phyloP scores from a whole-genome alignment of 257 asterid species.

The Fraxinus americana region DNA sequence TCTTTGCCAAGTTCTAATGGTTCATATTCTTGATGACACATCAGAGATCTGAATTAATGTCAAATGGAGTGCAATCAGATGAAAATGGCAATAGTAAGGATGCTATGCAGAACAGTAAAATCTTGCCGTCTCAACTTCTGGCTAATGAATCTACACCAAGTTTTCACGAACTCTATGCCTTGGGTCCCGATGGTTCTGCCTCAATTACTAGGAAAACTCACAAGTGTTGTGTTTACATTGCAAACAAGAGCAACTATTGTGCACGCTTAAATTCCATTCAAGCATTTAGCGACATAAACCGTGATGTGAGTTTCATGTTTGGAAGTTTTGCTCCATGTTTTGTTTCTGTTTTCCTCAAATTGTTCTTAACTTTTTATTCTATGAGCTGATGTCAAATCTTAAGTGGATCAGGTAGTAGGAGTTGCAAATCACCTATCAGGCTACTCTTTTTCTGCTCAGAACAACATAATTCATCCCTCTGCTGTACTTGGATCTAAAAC shows the following conservation, averaged over 20 bases:
- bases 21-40: slow-evolving; percentile 29
- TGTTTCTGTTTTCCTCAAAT: neutral
- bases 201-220: slow-evolving; percentile 58
- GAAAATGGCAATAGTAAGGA: slow-evolving; percentile 71
- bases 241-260: slow-evolving; percentile 88
- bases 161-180: slow-evolving; percentile 75
- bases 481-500: slow-evolving; percentile 84
- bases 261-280: slow-evolving; percentile 83
- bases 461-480: slow-evolving; percentile 82
- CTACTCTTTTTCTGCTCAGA: slow-evolving; percentile 78
- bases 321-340: slow-evolving; percentile 23
- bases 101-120: slow-evolving; percentile 56
- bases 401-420: slow-evolving; percentile 69
- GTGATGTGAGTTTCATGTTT: slow-evolving; percentile 65
- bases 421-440: slow-evolving; percentile 91
- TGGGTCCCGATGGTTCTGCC: slow-evolving; percentile 63
- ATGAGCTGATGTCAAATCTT: slow-evolving; percentile 9
- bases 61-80: slow-evolving; percentile 69
- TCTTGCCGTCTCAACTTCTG: slow-evolving; percentile 75
- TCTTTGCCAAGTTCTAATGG: slow-evolving; percentile 25
- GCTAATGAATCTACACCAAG: slow-evolving; percentile 84
- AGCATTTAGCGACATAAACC: slow-evolving; percentile 85
- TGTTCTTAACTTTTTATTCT: neutral
- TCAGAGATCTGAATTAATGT: slow-evolving; percentile 76
- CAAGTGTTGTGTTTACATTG: slow-evolving; percentile 89